Base-by-base conservation (phyloP, 2,329 filamentous ascomycete genomes). In the Elsinoe ampelina region DNA sequence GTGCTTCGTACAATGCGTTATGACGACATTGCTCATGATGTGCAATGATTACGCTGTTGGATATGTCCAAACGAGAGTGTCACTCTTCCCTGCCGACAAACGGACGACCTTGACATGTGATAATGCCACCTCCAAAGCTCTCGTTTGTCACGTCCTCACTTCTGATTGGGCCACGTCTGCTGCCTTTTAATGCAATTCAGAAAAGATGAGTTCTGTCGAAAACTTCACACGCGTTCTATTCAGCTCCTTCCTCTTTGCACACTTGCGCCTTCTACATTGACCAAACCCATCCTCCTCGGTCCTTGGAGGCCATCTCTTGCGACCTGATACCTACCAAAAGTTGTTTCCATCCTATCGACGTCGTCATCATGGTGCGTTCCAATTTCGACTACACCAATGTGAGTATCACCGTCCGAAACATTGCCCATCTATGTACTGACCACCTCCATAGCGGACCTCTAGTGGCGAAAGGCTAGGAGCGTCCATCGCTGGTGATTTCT, bases 401-500 rank as follows among this genome's bases (percentile, higher is more conserved):
- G 39, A 50, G 57, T 45, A 2, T 26, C 26, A 7, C 17, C 26
- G 3, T 26, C n/a, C 12, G 4, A 39, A 3, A 15, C 34, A 52
- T 19, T 11, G 11, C 34, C 4, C 34, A 35, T 10, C 1, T 13
- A 13, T 22, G 4, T 11, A 10, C 13, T 39, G n/a, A 35, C 12
- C 12, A 11, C 19, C 10, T 19, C 15, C 7, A 10, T 52, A 78
- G 72, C 71, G 75, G 39, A 72, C 72, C 45, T 75, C 71, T 36
- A 67, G 71, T 13, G 76, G 77, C 30, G 58, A 71, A 56, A 76
- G 73, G 60, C 67, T 75, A 8, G 77, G 73, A 10, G 68, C 70
- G 20, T 71, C 71, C 34, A 72, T 78, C 20, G 72, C 70, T 11
- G 73, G 71, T 56, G 73, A 76, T 55, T 63, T 78, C 54, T 72